Evolutionary conservation across 108 stramenopile genomes (phyloP).

Genomic region (Skeletonema costatum): DNA sequence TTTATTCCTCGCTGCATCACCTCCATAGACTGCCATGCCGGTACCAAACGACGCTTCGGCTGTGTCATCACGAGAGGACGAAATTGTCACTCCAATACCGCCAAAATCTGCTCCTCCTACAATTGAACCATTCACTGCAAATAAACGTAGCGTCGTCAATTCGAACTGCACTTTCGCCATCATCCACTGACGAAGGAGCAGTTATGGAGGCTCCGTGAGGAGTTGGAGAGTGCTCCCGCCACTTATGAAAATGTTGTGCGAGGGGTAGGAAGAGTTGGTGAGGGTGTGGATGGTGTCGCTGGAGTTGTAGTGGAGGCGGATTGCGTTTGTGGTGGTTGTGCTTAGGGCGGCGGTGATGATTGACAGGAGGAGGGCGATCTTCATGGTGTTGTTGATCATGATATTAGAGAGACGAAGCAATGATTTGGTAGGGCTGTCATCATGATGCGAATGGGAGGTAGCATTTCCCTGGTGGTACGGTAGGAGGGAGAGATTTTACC

Average conservation of each 20-base stretch:
- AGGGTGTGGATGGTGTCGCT: too few species aligned
- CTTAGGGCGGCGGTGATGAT: too few species aligned
- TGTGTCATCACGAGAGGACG: slow-evolving; percentile 1
- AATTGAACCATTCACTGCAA: slow-evolving; percentile 2
- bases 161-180: slow-evolving; percentile 17
- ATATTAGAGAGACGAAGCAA: too few species aligned
- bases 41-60: slow-evolving; percentile 15
- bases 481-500: too few species aligned
- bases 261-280: too few species aligned
- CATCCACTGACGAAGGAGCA: slow-evolving; percentile 7
- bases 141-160: slow-evolving; percentile 20
- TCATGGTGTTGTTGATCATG: too few species aligned
- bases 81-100: slow-evolving; percentile 17
- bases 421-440: too few species aligned
- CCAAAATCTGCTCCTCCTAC: slow-evolving; percentile 10
- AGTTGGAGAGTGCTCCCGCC: slow-evolving; percentile 1
- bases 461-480: too few species aligned
- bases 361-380: too few species aligned
- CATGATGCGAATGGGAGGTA: neutral
- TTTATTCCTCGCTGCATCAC: slow-evolving; percentile 16
- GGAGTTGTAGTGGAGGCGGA: too few species aligned
- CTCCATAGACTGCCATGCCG: slow-evolving; percentile 22
- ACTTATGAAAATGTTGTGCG: too few species aligned
- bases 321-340: too few species aligned
- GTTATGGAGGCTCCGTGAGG: neutral